These are phyloP conservation scores for Gynostemma pentaphyllum DNA, from an alignment of 306 rosid species.

Conservation along the genomic window DNA sequence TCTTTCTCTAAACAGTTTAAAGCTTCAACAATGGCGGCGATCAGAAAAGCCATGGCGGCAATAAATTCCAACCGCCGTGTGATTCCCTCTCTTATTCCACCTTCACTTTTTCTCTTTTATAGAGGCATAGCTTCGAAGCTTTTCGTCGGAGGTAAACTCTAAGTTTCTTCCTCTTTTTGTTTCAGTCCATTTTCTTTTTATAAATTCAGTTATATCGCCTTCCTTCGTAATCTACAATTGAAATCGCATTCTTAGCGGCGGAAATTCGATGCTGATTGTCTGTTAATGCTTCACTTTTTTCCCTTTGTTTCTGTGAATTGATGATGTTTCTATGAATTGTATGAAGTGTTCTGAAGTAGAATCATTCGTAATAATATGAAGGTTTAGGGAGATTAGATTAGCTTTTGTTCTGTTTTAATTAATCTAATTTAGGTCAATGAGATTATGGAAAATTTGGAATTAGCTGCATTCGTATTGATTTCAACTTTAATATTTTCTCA, in stretches of 20 bases:
- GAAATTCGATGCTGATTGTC: background rate
- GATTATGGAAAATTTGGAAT: background rate
- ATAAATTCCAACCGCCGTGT: background rate
- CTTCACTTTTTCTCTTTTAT: conserved; percentile 24
- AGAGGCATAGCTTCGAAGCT: conserved; percentile 38
- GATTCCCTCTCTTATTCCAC: conserved; percentile 20
- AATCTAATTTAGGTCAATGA: background rate
- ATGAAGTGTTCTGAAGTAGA: background rate
- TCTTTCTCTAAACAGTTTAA: too few relatives aligned
- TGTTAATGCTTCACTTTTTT: too few relatives aligned
- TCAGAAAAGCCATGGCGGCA: conserved; percentile 1
- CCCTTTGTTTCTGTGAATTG: background rate
- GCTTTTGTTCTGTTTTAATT: background rate
- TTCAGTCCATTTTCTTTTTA: background rate
- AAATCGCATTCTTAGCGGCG: background rate
- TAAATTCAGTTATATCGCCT: background rate
- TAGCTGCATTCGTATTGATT: background rate
- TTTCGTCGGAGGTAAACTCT: conserved; percentile 35
- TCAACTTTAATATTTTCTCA: background rate
- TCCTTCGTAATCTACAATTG: background rate
- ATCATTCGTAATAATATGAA: background rate
- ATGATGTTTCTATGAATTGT: background rate
- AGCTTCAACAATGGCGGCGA: conserved; percentile 2
- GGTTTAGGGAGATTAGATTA: background rate
- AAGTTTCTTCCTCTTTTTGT: conserved; percentile 3